Percentiles rank a stretch among this genome's conserved stretches.
Evolutionary conservation across 169 alveolate species (phyloP).

Genomic region (Plasmodium inui): DNA sequence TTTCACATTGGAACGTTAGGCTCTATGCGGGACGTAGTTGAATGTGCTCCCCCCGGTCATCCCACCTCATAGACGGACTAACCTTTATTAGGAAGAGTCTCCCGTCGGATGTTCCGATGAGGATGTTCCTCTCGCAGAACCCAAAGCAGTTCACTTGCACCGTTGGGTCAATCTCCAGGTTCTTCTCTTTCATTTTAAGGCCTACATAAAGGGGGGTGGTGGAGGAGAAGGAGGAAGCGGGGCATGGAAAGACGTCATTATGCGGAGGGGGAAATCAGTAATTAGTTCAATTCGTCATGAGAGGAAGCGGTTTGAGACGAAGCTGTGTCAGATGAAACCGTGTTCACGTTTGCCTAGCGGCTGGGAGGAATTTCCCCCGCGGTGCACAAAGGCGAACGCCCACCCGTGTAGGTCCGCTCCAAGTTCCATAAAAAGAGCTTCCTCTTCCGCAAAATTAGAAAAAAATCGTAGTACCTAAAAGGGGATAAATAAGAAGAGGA

Average conservation of each 20-base stretch:
- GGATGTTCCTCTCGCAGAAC: neutral
- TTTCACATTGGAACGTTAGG: neutral
- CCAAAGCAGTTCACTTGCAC: conserved; percentile 40
- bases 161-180: conserved; percentile 32
- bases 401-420: conserved; percentile 62
- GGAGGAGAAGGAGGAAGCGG: too few species aligned
- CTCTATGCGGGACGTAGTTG: neutral
- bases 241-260: neutral
- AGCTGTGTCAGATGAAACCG: too few species aligned
- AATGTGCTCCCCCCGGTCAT: neutral
- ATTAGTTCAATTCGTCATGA: too few species aligned
- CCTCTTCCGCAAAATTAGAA: conserved; percentile 26
- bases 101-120: conserved; percentile 51
- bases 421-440: conserved; percentile 49
- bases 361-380: neutral
- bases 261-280: neutral
- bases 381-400: neutral
- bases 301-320: too few species aligned
- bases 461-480: conserved; percentile 51
- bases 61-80: neutral
- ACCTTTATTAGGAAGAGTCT: conserved; percentile 16
- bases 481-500: neutral
- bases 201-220: neutral
- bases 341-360: neutral
- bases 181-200: conserved; percentile 35